phyloP scores from a whole-genome alignment of 2,329 filamentous ascomycete species.

The Alternaria triticina region DNA sequence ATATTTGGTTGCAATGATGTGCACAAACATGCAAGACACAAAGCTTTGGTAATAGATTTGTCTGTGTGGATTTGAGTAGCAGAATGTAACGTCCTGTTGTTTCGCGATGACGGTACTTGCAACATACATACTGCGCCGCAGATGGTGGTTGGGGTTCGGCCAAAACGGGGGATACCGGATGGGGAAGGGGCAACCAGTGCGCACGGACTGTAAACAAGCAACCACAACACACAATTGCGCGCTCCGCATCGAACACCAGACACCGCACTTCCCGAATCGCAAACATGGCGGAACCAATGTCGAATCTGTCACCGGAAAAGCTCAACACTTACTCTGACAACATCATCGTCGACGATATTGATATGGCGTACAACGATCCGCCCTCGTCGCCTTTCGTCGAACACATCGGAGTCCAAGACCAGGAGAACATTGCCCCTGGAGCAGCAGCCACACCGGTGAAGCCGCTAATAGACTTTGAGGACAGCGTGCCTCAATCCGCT shows the following conservation, averaged over 20 bases:
- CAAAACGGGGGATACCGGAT: slow-evolving; percentile 17
- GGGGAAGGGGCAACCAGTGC: slow-evolving; percentile 13
- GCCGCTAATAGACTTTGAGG: slow-evolving; percentile 26
- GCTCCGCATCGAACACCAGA: slow-evolving; percentile 20
- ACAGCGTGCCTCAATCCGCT: slow-evolving; percentile 38
- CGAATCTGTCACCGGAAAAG: slow-evolving; percentile 37
- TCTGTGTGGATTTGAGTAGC: neutral
- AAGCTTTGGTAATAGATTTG: neutral
- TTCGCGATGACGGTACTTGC: neutral
- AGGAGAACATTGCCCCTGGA: slow-evolving; percentile 45
- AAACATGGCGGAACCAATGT: slow-evolving; percentile 43
- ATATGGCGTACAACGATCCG: slow-evolving; percentile 50
- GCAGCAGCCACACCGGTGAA: slow-evolving; percentile 33
- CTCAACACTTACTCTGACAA: slow-evolving; percentile 31
- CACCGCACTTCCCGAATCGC: slow-evolving; percentile 8
- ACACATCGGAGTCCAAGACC: slow-evolving; percentile 50
- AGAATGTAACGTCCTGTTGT: neutral
- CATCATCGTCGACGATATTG: slow-evolving; percentile 35
- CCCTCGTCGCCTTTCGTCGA: slow-evolving; percentile 58
- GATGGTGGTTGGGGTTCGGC: neutral
- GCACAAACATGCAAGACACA: neutral
- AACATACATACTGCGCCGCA: neutral
- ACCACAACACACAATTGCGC: slow-evolving; percentile 15
- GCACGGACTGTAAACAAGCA: slow-evolving; percentile 22
- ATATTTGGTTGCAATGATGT: neutral